Conservation (phyloP, 2,329 filamentous ascomycete genomes). For the Penicillium sclerotigenum region DNA sequence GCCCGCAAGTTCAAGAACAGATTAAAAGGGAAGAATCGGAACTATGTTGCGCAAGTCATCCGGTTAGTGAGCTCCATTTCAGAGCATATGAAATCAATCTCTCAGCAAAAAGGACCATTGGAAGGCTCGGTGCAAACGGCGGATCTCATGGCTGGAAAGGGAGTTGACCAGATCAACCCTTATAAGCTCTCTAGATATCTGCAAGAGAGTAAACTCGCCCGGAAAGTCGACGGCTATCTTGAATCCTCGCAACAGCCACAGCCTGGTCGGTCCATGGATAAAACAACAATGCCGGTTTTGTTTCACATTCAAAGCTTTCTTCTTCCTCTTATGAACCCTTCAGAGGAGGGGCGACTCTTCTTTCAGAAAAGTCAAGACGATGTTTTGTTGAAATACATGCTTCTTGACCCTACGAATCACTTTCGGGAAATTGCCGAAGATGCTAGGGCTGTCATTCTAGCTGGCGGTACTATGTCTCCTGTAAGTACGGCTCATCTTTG, state of each 20-base stretch:
- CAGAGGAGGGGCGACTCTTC: conserved; percentile 62
- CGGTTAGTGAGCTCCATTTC: conserved; percentile 76
- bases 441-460: conserved; percentile 82
- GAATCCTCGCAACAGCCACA: conserved; percentile 57
- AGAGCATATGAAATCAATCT: conserved; percentile 61
- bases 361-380: conserved; percentile 48
- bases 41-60: conserved; percentile 84
- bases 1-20: conserved; percentile 83
- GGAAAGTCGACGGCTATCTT: conserved; percentile 90
- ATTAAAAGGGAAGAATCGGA: conserved; percentile 84
- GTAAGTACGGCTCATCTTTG: conserved; percentile 34
- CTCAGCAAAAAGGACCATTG: conserved; percentile 38
- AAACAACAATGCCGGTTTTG: conserved; percentile 51
- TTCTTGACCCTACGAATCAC: conserved; percentile 86
- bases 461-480: conserved; percentile 96
- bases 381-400: conserved; percentile 73
- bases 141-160: conserved; percentile 74
- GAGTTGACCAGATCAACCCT: conserved; percentile 91
- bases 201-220: conserved; percentile 85
- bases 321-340: conserved; percentile 79
- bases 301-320: conserved; percentile 69
- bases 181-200: conserved; percentile 85
- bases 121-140: conserved; percentile 70
- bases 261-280: conserved; percentile 28
- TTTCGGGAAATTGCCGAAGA: conserved; percentile 84